phyloP scores from a whole-genome alignment of 257 asterid species.

The Solanum ahanhuiri region DNA sequence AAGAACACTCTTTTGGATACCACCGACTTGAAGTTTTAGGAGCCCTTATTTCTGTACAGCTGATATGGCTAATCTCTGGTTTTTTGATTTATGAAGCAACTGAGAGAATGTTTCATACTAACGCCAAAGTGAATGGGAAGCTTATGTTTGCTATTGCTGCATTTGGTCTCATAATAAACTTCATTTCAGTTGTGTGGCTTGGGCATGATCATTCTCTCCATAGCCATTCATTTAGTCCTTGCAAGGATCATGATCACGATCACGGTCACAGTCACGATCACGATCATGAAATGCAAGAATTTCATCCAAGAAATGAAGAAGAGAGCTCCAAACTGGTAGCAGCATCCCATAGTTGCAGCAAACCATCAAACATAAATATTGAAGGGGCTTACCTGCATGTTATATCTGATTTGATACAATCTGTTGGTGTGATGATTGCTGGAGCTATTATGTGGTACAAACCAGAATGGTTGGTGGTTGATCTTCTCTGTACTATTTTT shows the following conservation, averaged over 20 bases:
- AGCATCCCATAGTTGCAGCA: conserved; percentile 6
- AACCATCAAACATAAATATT: conserved; percentile 42
- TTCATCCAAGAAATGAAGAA: conserved; percentile 7
- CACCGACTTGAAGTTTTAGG: conserved; percentile 73
- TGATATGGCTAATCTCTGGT: conserved; percentile 64
- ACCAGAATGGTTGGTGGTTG: conserved; percentile 63
- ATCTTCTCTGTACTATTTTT: conserved; percentile 51
- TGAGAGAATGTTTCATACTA: conserved; percentile 33
- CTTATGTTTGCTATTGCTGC: conserved; percentile 71
- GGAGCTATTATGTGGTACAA: conserved; percentile 66
- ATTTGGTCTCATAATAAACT: conserved; percentile 60
- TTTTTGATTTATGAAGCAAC: conserved; percentile 54
- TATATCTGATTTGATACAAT: conserved; percentile 57
- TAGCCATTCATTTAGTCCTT: conserved; percentile 20
- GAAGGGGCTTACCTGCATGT: conserved; percentile 82
- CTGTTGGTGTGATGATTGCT: conserved; percentile 72
- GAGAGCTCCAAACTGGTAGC: conserved; percentile 27
- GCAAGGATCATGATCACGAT: conserved; percentile 7
- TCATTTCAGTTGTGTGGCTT: conserved; percentile 47
- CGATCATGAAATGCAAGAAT: conserved; percentile 10
- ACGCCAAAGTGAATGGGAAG: conserved; percentile 35
- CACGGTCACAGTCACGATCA: conserved; percentile 9
- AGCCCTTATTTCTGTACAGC: conserved; percentile 62
- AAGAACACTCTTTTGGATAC: conserved; percentile 61
- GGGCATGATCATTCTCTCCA: conserved; percentile 65